Evolutionary conservation across 306 rosid species (phyloP), one percentile per base, ranked within the genome.

Genomic region (Malus orientalis): DNA sequence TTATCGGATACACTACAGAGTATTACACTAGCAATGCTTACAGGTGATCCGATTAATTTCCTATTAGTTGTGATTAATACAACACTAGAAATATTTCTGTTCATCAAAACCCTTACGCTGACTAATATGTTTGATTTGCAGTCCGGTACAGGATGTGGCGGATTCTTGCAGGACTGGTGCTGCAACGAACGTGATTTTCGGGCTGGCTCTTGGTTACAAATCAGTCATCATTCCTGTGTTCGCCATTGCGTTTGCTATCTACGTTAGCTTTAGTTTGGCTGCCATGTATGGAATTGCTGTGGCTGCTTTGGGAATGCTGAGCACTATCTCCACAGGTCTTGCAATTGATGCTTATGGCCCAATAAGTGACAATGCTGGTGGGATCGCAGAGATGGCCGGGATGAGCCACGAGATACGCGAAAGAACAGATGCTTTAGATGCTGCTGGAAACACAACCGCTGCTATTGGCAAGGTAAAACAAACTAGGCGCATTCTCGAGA

Each of bases 121-220:
- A 76, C 22, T 73, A 38, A 54, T 13, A n/a, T 67, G 53, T 79
- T 69, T 27, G 67, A 53, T 66, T 73, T 85, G 83, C 89, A 88
- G 95, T 71, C 95, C 90, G 20, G 95, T 88, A 86, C 90, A 79
- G 84, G 95, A 90, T 59, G 95, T 90, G 78, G 95, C 92, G 66
- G 95, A 90, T 84, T 90, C 95, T 69, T 90, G 92, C 76, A 90
- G 88, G 78, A 90, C 95, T 1, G 92, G 95, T 69, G 92, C 92
- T 15, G 90, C 90, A 45, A 86, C 95, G 12, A 90, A 90, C 65
- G 88, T 90, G 73, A 90, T 90, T 51, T 88, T 90, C 19, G 95
- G 95, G 22, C 78, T 88, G 84, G 95, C 92, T 42, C 75, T 90
- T 38, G 90, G 92, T 67, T 90, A 90, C 75, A 90, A 90, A 72